These are phyloP conservation scores for Pisolithus tinctorius DNA, from an alignment of 768 basidiomycete genomes.

Conservation along the genomic window DNA sequence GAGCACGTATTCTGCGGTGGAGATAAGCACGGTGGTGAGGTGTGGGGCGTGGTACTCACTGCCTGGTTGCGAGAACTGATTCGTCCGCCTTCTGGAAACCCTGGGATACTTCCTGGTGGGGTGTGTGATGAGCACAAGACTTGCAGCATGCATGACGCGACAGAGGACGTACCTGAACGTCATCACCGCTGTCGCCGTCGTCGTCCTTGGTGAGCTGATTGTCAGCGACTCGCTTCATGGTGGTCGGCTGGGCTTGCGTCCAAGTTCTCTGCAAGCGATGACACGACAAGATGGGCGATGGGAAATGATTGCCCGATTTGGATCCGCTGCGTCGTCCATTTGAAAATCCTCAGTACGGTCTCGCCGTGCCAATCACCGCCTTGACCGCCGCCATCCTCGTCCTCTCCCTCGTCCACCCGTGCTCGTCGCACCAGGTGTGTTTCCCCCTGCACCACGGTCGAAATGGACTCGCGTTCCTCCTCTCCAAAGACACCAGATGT, in stretches of 20 bases:
- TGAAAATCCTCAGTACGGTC: not conserved
- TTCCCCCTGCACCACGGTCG: no score
- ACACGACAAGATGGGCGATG: constrained; percentile 1
- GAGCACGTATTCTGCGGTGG: constrained; percentile 48
- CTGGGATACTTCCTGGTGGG: constrained; percentile 34
- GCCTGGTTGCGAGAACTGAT: constrained; percentile 44
- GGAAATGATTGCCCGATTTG: constrained; percentile 17
- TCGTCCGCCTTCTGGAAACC: constrained; percentile 61
- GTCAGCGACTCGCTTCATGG: constrained; percentile 74
- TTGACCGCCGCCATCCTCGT: not conserved
- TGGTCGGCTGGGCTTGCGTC: constrained; percentile 1
- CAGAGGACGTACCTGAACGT: constrained; percentile 23
- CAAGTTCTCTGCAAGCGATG: not conserved
- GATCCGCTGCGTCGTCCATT: constrained; percentile 1
- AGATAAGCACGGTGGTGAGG: constrained; percentile 6
- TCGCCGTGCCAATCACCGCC: not conserved
- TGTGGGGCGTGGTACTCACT: constrained; percentile 34
- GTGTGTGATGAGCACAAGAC: not conserved
- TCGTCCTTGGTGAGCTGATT: constrained; percentile 59
- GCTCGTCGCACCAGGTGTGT: no score
- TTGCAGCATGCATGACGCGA: not conserved
- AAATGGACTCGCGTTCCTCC: constrained; percentile 56
- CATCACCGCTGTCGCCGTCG: constrained; percentile 35
- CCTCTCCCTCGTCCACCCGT: not conserved
- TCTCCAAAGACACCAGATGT: constrained; percentile 64